Conservation (phyloP, 495 filamentous ascomycete species). For the Neurospora hispaniola region DNA sequence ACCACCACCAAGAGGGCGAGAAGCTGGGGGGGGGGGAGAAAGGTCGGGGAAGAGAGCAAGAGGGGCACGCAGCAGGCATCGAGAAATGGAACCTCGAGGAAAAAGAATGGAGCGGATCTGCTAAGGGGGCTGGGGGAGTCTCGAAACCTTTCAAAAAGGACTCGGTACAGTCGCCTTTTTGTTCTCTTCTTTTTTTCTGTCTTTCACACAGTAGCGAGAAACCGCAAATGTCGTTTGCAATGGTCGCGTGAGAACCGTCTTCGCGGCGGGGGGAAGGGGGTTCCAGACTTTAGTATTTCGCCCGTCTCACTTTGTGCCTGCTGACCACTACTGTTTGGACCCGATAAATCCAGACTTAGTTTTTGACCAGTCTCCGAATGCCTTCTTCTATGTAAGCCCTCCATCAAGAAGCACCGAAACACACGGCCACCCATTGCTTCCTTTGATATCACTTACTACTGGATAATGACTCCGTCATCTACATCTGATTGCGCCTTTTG, state of each 20-base stretch:
- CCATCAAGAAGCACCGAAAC: neutral
- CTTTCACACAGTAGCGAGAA: neutral
- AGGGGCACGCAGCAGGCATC: neutral
- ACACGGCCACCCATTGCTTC: neutral
- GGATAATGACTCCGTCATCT: neutral
- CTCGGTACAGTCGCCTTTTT: neutral
- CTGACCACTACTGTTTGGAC: neutral
- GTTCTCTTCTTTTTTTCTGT: neutral
- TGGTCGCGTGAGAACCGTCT: neutral
- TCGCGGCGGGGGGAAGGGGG: no score
- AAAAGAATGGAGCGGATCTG: neutral
- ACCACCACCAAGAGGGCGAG: neutral
- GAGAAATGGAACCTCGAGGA: neutral
- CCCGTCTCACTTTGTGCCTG: neutral
- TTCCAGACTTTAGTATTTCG: neutral
- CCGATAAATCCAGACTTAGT: no score
- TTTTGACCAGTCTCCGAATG: no score
- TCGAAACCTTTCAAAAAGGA: neutral
- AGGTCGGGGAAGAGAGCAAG: neutral
- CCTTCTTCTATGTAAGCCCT: neutral
- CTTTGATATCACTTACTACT: no score
- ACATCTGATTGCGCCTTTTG: neutral
- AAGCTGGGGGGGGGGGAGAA: no score
- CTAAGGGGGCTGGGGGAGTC: neutral
- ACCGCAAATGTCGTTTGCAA: neutral